Conservation (phyloP, 179 eudicot species). For the Amaranthus tricolor region DNA sequence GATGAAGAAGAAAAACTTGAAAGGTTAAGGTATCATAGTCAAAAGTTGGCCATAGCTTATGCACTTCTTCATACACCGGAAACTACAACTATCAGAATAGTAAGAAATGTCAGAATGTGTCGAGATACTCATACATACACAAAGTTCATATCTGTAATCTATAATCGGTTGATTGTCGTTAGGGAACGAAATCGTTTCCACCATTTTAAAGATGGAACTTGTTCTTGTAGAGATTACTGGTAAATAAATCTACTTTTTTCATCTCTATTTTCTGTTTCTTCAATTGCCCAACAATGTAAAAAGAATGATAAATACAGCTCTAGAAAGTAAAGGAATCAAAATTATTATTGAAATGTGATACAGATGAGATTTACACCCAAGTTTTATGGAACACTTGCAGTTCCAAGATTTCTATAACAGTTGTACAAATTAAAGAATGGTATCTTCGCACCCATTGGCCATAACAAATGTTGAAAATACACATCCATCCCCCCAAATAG, state of each 20-base stretch:
- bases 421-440: no score
- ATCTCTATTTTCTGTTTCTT: conserved; percentile 7
- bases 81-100: conserved; percentile 54
- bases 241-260: conserved; percentile 33
- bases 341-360: no score
- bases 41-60: conserved; percentile 79
- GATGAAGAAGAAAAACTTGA: conserved; percentile 64
- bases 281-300: background rate
- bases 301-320: no score
- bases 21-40: conserved; percentile 65
- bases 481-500: no score
- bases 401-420: no score
- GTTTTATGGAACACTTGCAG: no score
- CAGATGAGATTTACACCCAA: no score
- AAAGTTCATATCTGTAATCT: conserved; percentile 59
- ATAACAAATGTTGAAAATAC: no score
- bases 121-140: conserved; percentile 74
- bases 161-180: conserved; percentile 48
- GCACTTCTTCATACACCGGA: conserved; percentile 54
- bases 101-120: conserved; percentile 83
- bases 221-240: conserved; percentile 85
- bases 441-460: no score
- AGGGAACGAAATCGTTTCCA: conserved; percentile 80
- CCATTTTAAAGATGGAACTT: conserved; percentile 70
- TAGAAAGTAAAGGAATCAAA: no score